Evolutionary conservation across 2,329 filamentous ascomycete species (phyloP).

Genomic region (Apiospora hydei): DNA sequence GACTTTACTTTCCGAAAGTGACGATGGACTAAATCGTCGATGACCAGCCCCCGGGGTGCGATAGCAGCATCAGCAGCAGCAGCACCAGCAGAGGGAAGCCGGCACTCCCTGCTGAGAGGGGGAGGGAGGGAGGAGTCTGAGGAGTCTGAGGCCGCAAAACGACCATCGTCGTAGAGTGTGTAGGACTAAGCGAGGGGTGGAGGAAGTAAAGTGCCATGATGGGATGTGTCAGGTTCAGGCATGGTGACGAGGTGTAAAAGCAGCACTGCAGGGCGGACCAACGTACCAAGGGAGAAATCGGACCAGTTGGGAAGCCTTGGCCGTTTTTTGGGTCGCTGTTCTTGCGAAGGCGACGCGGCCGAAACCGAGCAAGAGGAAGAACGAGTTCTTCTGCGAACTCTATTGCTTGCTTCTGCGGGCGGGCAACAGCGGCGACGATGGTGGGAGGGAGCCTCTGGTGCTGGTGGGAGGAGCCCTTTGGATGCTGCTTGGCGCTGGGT

Average conservation of each 20-base stretch:
- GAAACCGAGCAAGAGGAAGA: neutral
- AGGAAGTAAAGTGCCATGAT: neutral
- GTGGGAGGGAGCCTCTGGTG: neutral
- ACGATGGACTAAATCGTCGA: slow-evolving; percentile 20
- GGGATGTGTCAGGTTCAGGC: slow-evolving; percentile 19
- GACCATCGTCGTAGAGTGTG: neutral
- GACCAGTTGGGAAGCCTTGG: slow-evolving; percentile 14
- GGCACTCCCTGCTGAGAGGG: neutral
- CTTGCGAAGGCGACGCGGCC: neutral
- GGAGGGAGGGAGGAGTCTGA: too few species aligned
- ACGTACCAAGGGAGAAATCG: neutral
- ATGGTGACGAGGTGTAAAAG: slow-evolving; percentile 6
- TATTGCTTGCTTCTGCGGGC: neutral
- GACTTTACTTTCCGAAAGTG: neutral
- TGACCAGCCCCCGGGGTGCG: neutral
- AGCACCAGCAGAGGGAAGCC: neutral
- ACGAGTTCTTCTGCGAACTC: neutral
- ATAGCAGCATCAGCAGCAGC: neutral
- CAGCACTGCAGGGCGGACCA: slow-evolving; percentile 18
- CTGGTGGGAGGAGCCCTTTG: too few species aligned
- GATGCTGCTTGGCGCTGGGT: too few species aligned
- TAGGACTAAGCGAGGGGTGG: slow-evolving; percentile 22
- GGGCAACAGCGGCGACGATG: neutral
- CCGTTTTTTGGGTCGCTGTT: neutral
- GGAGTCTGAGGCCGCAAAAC: neutral